phyloP scores from a whole-genome alignment of 176 grass and related monocot species.

The Cenchrus fungigraminus region DNA sequence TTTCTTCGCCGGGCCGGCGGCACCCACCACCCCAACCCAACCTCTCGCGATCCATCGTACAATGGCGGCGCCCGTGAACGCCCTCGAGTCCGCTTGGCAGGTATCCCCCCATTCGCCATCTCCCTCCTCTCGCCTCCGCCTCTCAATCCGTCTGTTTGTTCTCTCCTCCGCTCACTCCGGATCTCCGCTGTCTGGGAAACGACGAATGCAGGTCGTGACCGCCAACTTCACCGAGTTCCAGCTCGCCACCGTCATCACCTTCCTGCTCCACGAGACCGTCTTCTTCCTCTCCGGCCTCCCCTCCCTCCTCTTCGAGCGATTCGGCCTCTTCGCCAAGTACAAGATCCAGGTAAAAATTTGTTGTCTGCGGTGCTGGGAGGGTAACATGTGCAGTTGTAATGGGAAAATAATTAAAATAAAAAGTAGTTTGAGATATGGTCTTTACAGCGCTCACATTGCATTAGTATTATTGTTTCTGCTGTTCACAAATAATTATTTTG shows the following conservation, averaged over 20 bases:
- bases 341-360: constrained; percentile 72
- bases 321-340: constrained; percentile 79
- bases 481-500: background rate
- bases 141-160: background rate
- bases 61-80: constrained; percentile 45
- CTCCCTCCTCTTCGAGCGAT: constrained; percentile 82
- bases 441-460: background rate
- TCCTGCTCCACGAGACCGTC: constrained; percentile 80
- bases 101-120: background rate
- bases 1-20: background rate
- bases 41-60: background rate
- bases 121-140: background rate
- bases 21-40: background rate
- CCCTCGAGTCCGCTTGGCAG: constrained; percentile 72
- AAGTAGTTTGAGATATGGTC: background rate
- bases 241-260: constrained; percentile 73
- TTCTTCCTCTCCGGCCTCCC: constrained; percentile 89
- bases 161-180: background rate
- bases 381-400: too few species aligned
- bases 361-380: too few species aligned
- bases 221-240: constrained; percentile 85
- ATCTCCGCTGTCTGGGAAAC: background rate
- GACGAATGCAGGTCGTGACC: constrained; percentile 53
- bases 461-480: background rate
- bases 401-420: too few species aligned